Base-by-base conservation (phyloP, 2,329 filamentous ascomycete genomes). In the Colletotrichum abscissum region DNA sequence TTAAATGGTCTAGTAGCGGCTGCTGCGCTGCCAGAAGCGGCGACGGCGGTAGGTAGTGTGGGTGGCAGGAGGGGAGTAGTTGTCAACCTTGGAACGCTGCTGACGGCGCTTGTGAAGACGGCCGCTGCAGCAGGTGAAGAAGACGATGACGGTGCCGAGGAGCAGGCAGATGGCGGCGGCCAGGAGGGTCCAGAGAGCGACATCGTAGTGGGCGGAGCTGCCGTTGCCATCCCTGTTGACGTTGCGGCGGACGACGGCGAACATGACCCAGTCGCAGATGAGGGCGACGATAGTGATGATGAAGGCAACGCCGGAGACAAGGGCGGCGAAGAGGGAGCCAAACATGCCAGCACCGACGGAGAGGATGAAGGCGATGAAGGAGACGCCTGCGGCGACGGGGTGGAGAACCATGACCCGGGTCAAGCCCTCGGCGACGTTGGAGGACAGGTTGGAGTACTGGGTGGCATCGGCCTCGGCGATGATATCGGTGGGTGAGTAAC, bases 381-480 rank as follows among this genome's bases (percentile, higher is more conserved):
- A 83, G 3, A 92, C 79, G 68, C 83, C 89, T 73, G 86, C 85
- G n/a, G 86, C 88, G 77, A 92, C 82, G 33, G 91, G 89, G 82
- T 92, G 90, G 72, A 92, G 85, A 65, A 92, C 81, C 89, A 92
- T 89, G 74, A 89, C 88, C 75, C 84, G 83, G 55, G 90, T 91
- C 54, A 92, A 84, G 33, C 80, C 82, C 75, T 85, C 85, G 71
- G 86, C 81, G 46, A 88, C 86, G 74, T 83, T 80, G 70, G 82
- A 80, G 24, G 85, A 82, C 70, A 84, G 82, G 62, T 80, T 76
- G 74, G 84, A 84, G 79, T 88, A 87, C 49, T 81, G 69, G 59
- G 80, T 82, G 62, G 78, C 77, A 69, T 86, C 82, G 59, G 84
- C 75, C 16, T 72, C 58, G 69, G 77, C 60, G 76, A 92, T 82